These are phyloP conservation scores for Solanum ossicruentum DNA, from an alignment of 257 asterid species.

Conservation along the genomic window DNA sequence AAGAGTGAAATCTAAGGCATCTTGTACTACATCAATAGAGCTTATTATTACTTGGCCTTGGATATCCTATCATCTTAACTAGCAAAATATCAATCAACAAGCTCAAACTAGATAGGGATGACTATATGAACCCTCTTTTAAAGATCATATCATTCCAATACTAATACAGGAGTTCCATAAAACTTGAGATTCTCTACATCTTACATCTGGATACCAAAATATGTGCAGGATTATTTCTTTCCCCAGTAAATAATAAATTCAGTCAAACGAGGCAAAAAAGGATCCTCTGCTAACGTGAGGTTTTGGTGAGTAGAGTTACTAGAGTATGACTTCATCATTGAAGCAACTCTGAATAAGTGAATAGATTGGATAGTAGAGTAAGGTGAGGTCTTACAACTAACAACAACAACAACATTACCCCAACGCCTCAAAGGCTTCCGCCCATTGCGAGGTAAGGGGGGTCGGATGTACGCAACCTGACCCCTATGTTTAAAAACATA, in stretches of 20 bases:
- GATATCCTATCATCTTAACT: not conserved
- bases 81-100: not conserved
- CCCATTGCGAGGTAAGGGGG: too few relatives aligned
- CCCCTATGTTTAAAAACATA: too few relatives aligned
- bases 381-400: not conserved
- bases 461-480: too few relatives aligned
- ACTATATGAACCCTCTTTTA: not conserved
- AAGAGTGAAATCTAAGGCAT: not conserved
- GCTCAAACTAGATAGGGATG: not conserved
- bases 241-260: not conserved
- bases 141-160: not conserved
- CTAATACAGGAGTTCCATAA: not conserved
- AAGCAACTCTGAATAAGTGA: not conserved
- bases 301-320: not conserved
- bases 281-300: not conserved
- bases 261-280: not conserved
- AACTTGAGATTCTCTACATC: not conserved
- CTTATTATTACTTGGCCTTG: not conserved
- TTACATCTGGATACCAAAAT: not conserved
- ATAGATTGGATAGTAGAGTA: not conserved
- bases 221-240: not conserved
- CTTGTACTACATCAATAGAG: not conserved
- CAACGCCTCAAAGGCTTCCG: too few relatives aligned
- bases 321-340: not conserved
- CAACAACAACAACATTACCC: too few relatives aligned